Percentiles rank a stretch among this genome's conserved stretches.
These are phyloP conservation scores for Begonia loranthoides DNA, from an alignment of 306 rosid genomes.

Conservation along the genomic window DNA sequence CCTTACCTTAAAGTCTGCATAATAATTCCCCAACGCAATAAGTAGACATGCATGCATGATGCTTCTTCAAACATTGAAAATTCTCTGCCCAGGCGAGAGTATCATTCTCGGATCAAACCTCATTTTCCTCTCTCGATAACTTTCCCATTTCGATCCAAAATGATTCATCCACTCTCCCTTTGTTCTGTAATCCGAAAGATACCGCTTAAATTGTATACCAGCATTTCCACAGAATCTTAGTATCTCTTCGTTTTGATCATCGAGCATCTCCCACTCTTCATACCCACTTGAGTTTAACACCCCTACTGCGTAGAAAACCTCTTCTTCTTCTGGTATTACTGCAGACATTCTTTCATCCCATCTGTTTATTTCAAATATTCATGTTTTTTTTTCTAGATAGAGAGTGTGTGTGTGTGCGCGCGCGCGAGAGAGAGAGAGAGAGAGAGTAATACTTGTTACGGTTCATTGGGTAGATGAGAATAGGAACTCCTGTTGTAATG, in stretches of 20 bases:
- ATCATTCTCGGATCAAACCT: slow-evolving; percentile 73
- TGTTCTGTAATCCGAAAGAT: slow-evolving; percentile 46
- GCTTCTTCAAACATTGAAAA: slow-evolving; percentile 25
- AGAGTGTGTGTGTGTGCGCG: background rate
- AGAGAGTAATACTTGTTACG: slow-evolving; percentile 46
- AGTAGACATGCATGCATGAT: too few relatives aligned
- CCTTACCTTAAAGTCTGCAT: too few relatives aligned
- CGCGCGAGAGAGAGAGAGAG: background rate
- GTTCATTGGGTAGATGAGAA: slow-evolving; percentile 70
- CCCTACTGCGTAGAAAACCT: slow-evolving; percentile 52
- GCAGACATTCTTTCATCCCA: slow-evolving; percentile 79
- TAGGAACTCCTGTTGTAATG: slow-evolving; percentile 44
- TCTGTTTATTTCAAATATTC: slow-evolving; percentile 14
- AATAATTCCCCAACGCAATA: too few relatives aligned
- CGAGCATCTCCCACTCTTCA: slow-evolving; percentile 51
- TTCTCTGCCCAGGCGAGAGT: slow-evolving; percentile 75
- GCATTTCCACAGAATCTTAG: slow-evolving; percentile 36
- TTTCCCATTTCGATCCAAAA: slow-evolving; percentile 63
- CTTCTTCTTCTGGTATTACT: slow-evolving; percentile 59
- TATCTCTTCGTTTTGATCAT: slow-evolving; percentile 51
- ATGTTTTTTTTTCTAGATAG: background rate
- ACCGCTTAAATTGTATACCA: slow-evolving; percentile 52
- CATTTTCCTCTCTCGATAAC: slow-evolving; percentile 35
- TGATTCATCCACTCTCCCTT: slow-evolving; percentile 55
- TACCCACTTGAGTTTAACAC: slow-evolving; percentile 67